phyloP scores from a whole-genome alignment of 2,329 filamentous ascomycete genomes.

The Aspergillus neotritici region DNA sequence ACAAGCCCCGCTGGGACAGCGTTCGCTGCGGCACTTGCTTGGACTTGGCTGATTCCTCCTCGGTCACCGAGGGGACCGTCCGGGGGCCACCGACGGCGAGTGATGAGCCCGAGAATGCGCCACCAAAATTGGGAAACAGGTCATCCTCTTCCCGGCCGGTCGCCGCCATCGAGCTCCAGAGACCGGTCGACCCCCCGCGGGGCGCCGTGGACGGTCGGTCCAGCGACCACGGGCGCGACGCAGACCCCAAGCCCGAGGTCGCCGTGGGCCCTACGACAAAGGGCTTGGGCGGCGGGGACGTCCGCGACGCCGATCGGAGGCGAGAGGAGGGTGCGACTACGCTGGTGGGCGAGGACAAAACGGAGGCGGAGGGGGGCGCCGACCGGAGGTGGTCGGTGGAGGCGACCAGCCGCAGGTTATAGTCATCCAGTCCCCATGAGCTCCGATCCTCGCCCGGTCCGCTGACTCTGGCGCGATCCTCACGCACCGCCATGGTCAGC shows the following conservation, averaged over 20 bases:
- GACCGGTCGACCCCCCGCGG: slow-evolving; percentile 22
- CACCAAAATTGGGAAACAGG: slow-evolving; percentile 35
- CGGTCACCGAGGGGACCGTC: not conserved
- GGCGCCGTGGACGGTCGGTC: slow-evolving; percentile 18
- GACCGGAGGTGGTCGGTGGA: slow-evolving; percentile 57
- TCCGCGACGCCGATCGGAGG: slow-evolving; percentile 26
- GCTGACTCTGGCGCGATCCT: slow-evolving; percentile 27
- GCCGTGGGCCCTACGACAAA: slow-evolving; percentile 22
- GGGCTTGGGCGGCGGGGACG: slow-evolving; percentile 21
- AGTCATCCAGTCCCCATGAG: slow-evolving; percentile 44
- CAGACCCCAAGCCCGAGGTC: slow-evolving; percentile 6
- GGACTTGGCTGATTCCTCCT: slow-evolving; percentile 9
- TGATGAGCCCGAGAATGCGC: slow-evolving; percentile 16
- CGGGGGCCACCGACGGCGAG: not conserved
- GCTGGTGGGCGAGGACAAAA: slow-evolving; percentile 19
- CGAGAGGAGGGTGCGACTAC: slow-evolving; percentile 26
- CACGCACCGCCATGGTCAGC: slow-evolving; percentile 76
- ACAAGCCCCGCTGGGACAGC: slow-evolving; percentile 33
- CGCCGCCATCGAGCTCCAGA: slow-evolving; percentile 32
- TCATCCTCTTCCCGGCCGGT: slow-evolving; percentile 25
- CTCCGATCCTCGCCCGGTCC: slow-evolving; percentile 16
- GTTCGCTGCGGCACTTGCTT: slow-evolving; percentile 25
- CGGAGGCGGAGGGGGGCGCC: slow-evolving; percentile 27
- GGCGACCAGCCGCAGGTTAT: slow-evolving; percentile 55
- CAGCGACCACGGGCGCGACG: slow-evolving; percentile 19